Conservation (phyloP, 352 stramenopile species). For the Globisporangium abappressorium region DNA sequence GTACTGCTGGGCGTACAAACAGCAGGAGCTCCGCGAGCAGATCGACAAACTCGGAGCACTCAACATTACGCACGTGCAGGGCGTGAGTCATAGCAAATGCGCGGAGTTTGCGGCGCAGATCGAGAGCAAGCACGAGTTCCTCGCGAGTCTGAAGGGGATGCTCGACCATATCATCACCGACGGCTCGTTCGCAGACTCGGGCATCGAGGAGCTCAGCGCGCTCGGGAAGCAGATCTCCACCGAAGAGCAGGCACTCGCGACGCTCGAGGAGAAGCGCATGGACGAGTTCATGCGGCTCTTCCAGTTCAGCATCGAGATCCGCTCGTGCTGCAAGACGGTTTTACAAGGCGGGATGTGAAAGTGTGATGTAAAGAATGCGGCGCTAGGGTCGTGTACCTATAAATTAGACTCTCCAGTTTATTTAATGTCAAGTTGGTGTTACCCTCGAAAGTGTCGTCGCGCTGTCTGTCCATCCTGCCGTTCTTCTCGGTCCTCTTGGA, state of each 20-base stretch:
- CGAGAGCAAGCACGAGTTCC: neutral
- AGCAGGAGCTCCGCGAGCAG: neutral
- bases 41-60: slow-evolving; percentile 7
- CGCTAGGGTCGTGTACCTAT: neutral
- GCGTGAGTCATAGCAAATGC: slow-evolving; percentile 16
- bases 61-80: slow-evolving; percentile 9
- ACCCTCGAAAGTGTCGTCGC: neutral
- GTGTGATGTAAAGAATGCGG: neutral
- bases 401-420: neutral
- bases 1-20: slow-evolving; percentile 24
- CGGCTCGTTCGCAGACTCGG: neutral
- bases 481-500: neutral
- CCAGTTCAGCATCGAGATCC: slow-evolving; percentile 27
- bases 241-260: slow-evolving; percentile 20
- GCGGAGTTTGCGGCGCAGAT: slow-evolving; percentile 10
- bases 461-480: neutral
- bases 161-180: slow-evolving; percentile 6
- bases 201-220: slow-evolving; percentile 13
- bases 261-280: slow-evolving; percentile 19
- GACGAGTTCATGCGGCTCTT: slow-evolving; percentile 28
- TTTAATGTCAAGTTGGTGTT: slow-evolving; percentile 3
- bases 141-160: neutral
- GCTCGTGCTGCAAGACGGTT: slow-evolving; percentile 9
- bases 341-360: slow-evolving; percentile 1
- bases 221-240: slow-evolving; percentile 21